phyloP scores from a whole-genome alignment of 208 protist species.

The Wallacemonas collosoma region DNA sequence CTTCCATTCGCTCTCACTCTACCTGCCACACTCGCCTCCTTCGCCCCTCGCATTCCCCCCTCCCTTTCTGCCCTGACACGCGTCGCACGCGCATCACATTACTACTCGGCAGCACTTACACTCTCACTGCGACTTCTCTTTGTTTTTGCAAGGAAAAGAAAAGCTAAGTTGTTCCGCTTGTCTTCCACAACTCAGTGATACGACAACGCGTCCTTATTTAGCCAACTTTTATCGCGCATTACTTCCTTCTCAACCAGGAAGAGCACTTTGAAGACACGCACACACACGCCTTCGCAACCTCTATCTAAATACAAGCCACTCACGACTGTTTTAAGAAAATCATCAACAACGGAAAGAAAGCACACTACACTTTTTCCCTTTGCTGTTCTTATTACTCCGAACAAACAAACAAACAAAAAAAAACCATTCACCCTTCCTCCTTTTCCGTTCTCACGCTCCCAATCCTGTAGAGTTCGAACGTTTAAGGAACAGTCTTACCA shows the following conservation, averaged over 20 bases:
- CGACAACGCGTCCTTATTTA: neutral
- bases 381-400: neutral
- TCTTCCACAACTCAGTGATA: neutral
- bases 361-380: neutral
- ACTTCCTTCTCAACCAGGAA: neutral
- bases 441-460: slow-evolving; percentile 8
- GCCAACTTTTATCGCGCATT: slow-evolving; percentile 1
- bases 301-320: neutral
- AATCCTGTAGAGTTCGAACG: slow-evolving; percentile 1
- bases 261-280: neutral
- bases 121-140: slow-evolving; percentile 9
- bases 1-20: too few species aligned
- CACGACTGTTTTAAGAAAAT: slow-evolving; percentile 16
- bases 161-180: neutral
- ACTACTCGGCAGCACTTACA: neutral
- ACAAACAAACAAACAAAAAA: slow-evolving; percentile 19
- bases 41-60: too few species aligned
- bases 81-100: neutral
- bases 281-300: neutral
- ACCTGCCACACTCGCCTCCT: too few species aligned
- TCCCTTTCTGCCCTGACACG: too few species aligned
- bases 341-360: slow-evolving; percentile 18
- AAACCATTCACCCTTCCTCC: slow-evolving; percentile 10
- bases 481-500: slow-evolving; percentile 18
- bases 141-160: slow-evolving; percentile 15